phyloP scores from a whole-genome alignment of 1,139 yeast genomes.

The Blastobotrys petasosporus region DNA sequence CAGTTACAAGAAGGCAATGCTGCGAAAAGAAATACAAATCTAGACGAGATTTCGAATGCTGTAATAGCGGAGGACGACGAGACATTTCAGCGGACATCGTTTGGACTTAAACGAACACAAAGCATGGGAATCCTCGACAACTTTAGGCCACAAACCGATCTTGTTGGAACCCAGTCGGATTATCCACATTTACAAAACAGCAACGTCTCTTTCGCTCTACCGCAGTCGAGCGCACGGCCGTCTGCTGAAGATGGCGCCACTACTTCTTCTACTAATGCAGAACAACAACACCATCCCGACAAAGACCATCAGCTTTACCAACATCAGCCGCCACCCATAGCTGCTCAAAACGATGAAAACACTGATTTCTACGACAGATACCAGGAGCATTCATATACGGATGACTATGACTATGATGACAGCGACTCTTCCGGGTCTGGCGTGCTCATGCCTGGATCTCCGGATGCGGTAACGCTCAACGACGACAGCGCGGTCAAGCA shows the following conservation, averaged over 20 bases:
- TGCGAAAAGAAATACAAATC: constrained; percentile 17
- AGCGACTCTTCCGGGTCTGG: constrained; percentile 1
- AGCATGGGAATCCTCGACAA: constrained; percentile 78
- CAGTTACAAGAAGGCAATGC: neutral
- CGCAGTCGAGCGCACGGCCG: neutral
- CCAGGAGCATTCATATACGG: constrained; percentile 1
- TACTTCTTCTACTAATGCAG: neutral
- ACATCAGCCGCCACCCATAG: neutral
- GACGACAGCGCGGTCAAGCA: constrained; percentile 79
- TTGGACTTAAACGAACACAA: constrained; percentile 74
- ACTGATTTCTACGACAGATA: neutral
- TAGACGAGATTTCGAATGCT: constrained; percentile 36
- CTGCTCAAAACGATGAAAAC: constrained; percentile 2
- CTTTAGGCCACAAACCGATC: constrained; percentile 31
- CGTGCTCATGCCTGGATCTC: constrained; percentile 24
- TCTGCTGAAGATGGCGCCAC: neutral
- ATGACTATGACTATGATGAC: constrained; percentile 4
- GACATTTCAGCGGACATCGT: constrained; percentile 66
- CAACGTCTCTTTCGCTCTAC: neutral
- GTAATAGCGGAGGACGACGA: constrained; percentile 68
- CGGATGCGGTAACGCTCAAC: constrained; percentile 39
- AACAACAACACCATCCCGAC: constrained; percentile 3
- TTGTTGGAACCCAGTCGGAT: constrained; percentile 20
- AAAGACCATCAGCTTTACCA: neutral
- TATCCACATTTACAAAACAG: constrained; percentile 21